Percentiles rank a stretch among this genome's conserved stretches.
Evolutionary conservation across 164 flowering plant genomes (phyloP).

Genomic region (Liquidambar formosana): DNA sequence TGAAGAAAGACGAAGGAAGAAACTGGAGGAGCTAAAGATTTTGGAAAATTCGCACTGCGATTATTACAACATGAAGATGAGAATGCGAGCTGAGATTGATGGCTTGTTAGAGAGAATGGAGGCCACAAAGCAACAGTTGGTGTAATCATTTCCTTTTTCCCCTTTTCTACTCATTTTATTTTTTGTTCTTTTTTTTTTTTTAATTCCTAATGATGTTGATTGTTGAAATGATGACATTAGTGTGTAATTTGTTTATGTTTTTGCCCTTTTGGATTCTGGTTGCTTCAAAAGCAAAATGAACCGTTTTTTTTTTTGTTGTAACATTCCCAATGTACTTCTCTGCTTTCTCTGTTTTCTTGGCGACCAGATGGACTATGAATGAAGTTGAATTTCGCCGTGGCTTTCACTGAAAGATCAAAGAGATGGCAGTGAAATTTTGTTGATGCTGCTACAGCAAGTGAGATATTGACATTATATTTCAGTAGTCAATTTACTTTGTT

Average conservation of each 20-base stretch:
- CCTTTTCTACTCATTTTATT: too few relatives aligned
- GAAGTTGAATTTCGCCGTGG: neutral
- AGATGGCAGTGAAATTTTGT: too few relatives aligned
- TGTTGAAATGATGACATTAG: neutral
- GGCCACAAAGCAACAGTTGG: slow-evolving; percentile 81
- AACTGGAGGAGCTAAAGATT: slow-evolving; percentile 76
- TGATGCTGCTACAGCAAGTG: too few relatives aligned
- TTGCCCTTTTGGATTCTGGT: slow-evolving; percentile 5
- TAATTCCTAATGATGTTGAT: neutral
- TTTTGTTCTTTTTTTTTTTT: neutral
- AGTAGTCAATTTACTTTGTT: too few relatives aligned
- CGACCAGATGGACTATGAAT: neutral
- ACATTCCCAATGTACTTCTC: neutral
- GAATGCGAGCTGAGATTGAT: slow-evolving; percentile 89
- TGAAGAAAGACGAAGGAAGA: slow-evolving; percentile 77
- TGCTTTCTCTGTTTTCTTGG: neutral
- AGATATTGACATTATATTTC: too few relatives aligned
- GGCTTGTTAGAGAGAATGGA: slow-evolving; percentile 90
- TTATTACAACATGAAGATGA: slow-evolving; percentile 82
- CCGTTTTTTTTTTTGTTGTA: slow-evolving; percentile 7
- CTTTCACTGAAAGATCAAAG: too few relatives aligned
- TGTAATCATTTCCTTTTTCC: slow-evolving; percentile 25
- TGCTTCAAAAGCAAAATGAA: neutral
- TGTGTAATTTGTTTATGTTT: slow-evolving; percentile 1
- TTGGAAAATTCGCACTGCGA: slow-evolving; percentile 77